phyloP scores from a whole-genome alignment of 1,284 basidiomycete genomes.

The Anthracocystis panici-leucophaei region DNA sequence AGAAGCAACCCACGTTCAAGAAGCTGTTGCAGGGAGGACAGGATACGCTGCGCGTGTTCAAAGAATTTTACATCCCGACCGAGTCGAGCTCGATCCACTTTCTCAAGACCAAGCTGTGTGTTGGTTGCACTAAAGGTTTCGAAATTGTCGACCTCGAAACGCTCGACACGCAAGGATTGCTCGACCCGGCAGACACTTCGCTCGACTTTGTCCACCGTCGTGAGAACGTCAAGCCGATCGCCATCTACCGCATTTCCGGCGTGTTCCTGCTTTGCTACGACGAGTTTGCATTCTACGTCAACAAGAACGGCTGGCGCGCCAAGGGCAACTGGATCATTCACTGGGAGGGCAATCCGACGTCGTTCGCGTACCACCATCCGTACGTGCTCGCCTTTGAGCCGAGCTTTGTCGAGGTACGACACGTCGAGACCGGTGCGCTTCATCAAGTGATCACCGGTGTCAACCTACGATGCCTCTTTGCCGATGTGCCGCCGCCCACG shows the following conservation, averaged over 20 bases:
- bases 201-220: slow-evolving; percentile 93
- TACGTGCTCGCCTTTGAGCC: slow-evolving; percentile 98
- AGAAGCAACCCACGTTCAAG: slow-evolving; percentile 85
- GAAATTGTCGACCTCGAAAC: slow-evolving; percentile 99
- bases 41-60: slow-evolving; percentile 92
- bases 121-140: slow-evolving; percentile 98
- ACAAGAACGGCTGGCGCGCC: slow-evolving; percentile 93
- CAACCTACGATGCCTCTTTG: slow-evolving; percentile 81
- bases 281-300: slow-evolving; percentile 99
- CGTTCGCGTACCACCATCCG: slow-evolving; percentile 95
- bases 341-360: slow-evolving; percentile 94
- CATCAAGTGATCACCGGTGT: slow-evolving; percentile 88
- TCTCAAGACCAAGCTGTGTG: slow-evolving; percentile 95
- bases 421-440: slow-evolving; percentile 91
- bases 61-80: slow-evolving; percentile 97
- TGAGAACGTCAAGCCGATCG: slow-evolving; percentile 90
- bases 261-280: slow-evolving; percentile 98
- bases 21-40: slow-evolving; percentile 93
- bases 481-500: slow-evolving; percentile 87
- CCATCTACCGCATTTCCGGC: slow-evolving; percentile 95
- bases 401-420: slow-evolving; percentile 94
- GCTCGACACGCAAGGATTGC: slow-evolving; percentile 92
- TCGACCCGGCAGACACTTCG: slow-evolving; percentile 90
- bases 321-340: slow-evolving; percentile 91
- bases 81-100: slow-evolving; percentile 97